These are phyloP conservation scores for Beauveria rudraprayagi DNA, from an alignment of 2,329 filamentous ascomycete genomes.

Conservation along the genomic window DNA sequence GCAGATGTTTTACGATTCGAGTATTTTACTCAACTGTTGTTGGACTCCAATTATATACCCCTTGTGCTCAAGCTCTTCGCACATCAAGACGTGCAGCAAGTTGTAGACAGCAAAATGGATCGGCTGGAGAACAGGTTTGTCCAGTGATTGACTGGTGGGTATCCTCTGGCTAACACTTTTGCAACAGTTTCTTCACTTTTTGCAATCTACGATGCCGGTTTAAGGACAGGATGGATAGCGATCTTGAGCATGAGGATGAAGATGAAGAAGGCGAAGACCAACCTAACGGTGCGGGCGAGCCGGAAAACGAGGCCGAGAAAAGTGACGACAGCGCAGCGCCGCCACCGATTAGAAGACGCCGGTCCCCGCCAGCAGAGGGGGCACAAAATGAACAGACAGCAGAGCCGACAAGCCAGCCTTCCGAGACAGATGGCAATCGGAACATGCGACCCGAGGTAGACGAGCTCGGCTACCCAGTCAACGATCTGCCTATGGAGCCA, in stretches of 20 bases:
- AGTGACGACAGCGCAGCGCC: constrained; percentile 74
- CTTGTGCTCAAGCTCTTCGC: constrained; percentile 89
- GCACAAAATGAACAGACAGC: constrained; percentile 16
- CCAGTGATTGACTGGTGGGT: not conserved
- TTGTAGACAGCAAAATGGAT: constrained; percentile 79
- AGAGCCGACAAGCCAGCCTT: constrained; percentile 14
- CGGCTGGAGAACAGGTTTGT: constrained; percentile 69
- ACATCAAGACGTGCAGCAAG: constrained; percentile 85
- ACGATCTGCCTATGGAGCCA: constrained; percentile 60
- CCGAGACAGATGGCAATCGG: constrained; percentile 23
- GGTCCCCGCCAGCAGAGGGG: constrained; percentile 30
- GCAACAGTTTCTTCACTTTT: constrained; percentile 75
- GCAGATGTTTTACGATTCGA: constrained; percentile 90
- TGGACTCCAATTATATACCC: constrained; percentile 93
- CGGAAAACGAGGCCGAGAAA: constrained; percentile 28
- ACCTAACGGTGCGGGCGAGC: constrained; percentile 24
- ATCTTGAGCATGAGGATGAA: constrained; percentile 19
- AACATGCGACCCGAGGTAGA: constrained; percentile 58
- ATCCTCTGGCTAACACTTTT: constrained; percentile 15
- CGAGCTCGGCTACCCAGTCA: constrained; percentile 75
- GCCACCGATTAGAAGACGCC: constrained; percentile 65
- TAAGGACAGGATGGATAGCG: constrained; percentile 26
- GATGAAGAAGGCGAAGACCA: constrained; percentile 15
- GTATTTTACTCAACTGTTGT: constrained; percentile 83
- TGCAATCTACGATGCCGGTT: constrained; percentile 62